Evolutionary conservation across 108 stramenopile species (phyloP).

Genomic region (Fragilariopsis cylindrus): DNA sequence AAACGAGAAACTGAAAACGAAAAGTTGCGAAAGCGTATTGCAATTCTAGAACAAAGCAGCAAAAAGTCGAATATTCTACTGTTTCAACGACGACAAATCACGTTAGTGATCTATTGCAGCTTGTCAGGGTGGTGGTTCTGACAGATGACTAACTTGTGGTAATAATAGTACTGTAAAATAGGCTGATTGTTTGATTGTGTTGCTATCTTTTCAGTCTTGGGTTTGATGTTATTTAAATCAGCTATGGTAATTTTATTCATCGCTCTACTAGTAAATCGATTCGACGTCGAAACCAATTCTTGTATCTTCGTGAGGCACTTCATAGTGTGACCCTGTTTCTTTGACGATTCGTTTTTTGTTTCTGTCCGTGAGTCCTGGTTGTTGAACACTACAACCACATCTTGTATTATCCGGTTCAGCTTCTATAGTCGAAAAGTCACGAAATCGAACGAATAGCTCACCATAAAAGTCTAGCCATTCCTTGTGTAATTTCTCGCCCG

Average conservation of each 20-base stretch:
- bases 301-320: slow-evolving; percentile 6
- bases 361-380: slow-evolving; percentile 41
- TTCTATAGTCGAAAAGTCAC: slow-evolving; percentile 58
- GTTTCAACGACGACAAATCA: no score
- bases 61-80: neutral
- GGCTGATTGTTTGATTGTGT: no score
- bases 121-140: no score
- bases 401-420: slow-evolving; percentile 30
- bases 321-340: slow-evolving; percentile 37
- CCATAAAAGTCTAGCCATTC: slow-evolving; percentile 63
- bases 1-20: neutral
- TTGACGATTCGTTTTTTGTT: slow-evolving; percentile 48
- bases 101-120: no score
- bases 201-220: no score
- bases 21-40: neutral
- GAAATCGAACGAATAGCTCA: slow-evolving; percentile 62
- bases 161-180: no score
- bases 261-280: no score
- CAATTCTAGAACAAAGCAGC: neutral
- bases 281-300: no score
- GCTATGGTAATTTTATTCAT: no score
- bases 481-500: slow-evolving; percentile 42
- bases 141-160: no score
- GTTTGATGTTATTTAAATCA: no score
- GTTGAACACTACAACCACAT: slow-evolving; percentile 47